These are phyloP conservation scores for Fusarium siculi DNA, from an alignment of 2,329 filamentous ascomycete species.

Conservation along the genomic window DNA sequence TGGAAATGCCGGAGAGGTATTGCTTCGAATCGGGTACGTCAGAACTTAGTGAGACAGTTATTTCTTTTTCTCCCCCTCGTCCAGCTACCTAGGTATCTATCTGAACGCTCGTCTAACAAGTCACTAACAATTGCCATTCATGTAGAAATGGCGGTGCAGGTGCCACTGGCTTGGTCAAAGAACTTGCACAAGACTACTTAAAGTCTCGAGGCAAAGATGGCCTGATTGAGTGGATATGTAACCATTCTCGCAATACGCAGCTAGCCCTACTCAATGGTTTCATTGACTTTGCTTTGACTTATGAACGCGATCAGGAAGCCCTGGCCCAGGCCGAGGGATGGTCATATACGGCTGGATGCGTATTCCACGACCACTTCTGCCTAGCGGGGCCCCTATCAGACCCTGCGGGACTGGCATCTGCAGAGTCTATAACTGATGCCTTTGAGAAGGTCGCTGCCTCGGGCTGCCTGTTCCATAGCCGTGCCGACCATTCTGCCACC, in stretches of 20 bases:
- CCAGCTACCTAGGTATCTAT: not conserved
- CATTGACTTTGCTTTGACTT: not conserved
- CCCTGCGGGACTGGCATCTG: not conserved
- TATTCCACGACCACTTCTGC: not conserved
- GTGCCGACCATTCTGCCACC: not conserved
- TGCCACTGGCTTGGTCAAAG: not conserved
- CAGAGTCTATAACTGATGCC: not conserved
- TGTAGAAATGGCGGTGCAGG: not conserved
- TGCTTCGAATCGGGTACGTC: not conserved
- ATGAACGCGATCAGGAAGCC: not conserved
- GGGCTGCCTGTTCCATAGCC: not conserved
- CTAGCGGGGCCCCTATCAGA: not conserved
- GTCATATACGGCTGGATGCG: not conserved
- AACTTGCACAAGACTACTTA: not conserved
- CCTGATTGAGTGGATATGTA: not conserved
- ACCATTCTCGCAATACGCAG: not conserved
- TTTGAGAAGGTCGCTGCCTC: not conserved
- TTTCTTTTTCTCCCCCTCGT: not conserved
- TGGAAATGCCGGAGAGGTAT: not conserved
- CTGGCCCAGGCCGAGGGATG: not conserved
- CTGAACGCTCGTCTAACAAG: not conserved
- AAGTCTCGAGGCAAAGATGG: not conserved
- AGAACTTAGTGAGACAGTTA: too few species aligned
- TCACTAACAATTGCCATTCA: not conserved
- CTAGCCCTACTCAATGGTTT: not conserved